Percentiles rank a stretch among this genome's conserved stretches.
phyloP scores from a whole-genome alignment of 768 basidiomycete species.

The Tricholomella constricta region DNA sequence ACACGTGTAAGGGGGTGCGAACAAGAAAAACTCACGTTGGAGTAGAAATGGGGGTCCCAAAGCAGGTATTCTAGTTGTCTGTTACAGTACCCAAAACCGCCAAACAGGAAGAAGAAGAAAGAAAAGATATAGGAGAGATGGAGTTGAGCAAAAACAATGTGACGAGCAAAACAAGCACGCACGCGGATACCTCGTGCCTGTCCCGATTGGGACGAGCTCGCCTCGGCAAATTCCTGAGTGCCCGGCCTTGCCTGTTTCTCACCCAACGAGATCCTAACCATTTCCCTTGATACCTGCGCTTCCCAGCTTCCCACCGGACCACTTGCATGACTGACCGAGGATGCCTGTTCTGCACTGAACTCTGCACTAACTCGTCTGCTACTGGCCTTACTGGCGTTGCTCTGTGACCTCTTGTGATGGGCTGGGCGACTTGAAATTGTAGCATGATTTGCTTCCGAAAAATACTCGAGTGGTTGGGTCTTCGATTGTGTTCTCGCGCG shows the following conservation, averaged over 20 bases:
- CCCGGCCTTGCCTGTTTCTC: slow-evolving; percentile 22
- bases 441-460: slow-evolving; percentile 7
- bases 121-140: slow-evolving; percentile 30
- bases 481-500: slow-evolving; percentile 18
- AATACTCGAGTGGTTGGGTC: slow-evolving; percentile 10
- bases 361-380: slow-evolving; percentile 59
- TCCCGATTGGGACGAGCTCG: slow-evolving; percentile 29
- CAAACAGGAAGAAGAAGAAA: slow-evolving; percentile 22
- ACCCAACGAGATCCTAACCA: slow-evolving; percentile 50
- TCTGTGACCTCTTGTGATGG: slow-evolving; percentile 32
- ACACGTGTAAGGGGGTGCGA: slow-evolving; percentile 13
- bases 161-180: slow-evolving; percentile 29
- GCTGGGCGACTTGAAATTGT: slow-evolving; percentile 7
- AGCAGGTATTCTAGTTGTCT: slow-evolving; percentile 24
- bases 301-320: slow-evolving; percentile 53
- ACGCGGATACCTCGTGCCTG: slow-evolving; percentile 44
- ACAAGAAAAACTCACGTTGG: slow-evolving; percentile 30
- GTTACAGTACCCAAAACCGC: slow-evolving; percentile 24
- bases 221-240: slow-evolving; percentile 11
- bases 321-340: slow-evolving; percentile 26
- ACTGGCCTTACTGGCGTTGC: slow-evolving; percentile 33
- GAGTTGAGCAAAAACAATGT: slow-evolving; percentile 24
- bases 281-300: slow-evolving; percentile 57
- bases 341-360: slow-evolving; percentile 53
- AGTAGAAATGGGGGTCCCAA: slow-evolving; percentile 43